Percentiles rank a stretch among this genome's conserved stretches.
phyloP scores from a whole-genome alignment of 2,329 filamentous ascomycete genomes.

The Penicillium rolfsii region DNA sequence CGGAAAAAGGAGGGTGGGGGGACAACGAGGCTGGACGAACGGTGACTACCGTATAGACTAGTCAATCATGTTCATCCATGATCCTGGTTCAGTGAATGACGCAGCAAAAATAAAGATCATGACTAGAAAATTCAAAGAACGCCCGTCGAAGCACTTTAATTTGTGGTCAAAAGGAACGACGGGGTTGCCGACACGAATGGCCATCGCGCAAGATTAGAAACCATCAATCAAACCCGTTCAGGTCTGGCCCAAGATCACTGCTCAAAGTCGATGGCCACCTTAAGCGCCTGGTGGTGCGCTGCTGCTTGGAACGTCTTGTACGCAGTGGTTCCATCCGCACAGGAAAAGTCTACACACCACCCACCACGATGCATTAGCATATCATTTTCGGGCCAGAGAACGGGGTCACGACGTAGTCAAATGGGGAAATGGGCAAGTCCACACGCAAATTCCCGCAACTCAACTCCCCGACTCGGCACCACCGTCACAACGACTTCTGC shows the following conservation, averaged over 20 bases:
- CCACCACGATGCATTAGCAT: background rate
- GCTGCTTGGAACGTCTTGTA: slow-evolving; percentile 27
- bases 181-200: background rate
- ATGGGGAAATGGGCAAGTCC: background rate
- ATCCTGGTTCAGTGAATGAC: background rate
- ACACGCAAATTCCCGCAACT: background rate
- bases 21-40: background rate
- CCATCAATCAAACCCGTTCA: too few species aligned
- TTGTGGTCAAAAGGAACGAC: background rate
- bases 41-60: background rate
- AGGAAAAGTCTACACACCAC: slow-evolving; percentile 21
- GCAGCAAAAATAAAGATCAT: background rate
- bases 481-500: too few species aligned
- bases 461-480: background rate
- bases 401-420: background rate
- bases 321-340: slow-evolving; percentile 15
- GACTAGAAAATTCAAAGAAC: background rate
- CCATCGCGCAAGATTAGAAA: slow-evolving; percentile 2
- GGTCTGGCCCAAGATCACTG: too few species aligned
- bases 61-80: background rate
- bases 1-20: background rate
- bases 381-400: background rate
- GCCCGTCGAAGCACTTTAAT: background rate
- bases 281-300: slow-evolving; percentile 22
- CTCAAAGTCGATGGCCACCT: slow-evolving; percentile 32